Conservation (phyloP, 1,284 basidiomycete species). For the Sanghuangporus baumii region DNA sequence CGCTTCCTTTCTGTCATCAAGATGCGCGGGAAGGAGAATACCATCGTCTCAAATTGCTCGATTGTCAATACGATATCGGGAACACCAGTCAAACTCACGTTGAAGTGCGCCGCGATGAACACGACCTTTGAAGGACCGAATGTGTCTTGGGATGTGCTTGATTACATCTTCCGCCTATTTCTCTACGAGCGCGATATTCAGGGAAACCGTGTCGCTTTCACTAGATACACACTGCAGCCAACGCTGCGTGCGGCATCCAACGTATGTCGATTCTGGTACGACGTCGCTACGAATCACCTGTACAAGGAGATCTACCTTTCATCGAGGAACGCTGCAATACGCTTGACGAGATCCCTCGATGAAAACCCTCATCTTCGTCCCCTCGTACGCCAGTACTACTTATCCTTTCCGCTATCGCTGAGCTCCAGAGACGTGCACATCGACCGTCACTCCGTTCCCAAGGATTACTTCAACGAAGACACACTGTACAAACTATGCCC, state of each 20-base stretch:
- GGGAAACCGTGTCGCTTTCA: neutral
- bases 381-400: neutral
- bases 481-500: too few relatives aligned
- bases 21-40: too few relatives aligned
- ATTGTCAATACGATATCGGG: too few relatives aligned
- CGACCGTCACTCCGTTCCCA: neutral
- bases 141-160: neutral
- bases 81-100: too few relatives aligned
- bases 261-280: neutral
- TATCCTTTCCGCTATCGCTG: neutral
- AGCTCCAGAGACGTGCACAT: neutral
- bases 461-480: too few relatives aligned
- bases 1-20: too few relatives aligned
- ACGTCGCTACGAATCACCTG: neutral
- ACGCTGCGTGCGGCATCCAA: neutral
- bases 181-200: neutral
- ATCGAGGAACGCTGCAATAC: neutral
- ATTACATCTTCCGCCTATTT: neutral
- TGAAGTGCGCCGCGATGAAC: too few relatives aligned
- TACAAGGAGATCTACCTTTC: constrained; percentile 6
- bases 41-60: too few relatives aligned
- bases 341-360: neutral
- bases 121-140: too few relatives aligned
- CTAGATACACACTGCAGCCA: neutral
- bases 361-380: neutral